Evolutionary conservation across 2,329 filamentous ascomycete species (phyloP).

Genomic region (Bipolaris bicolor): DNA sequence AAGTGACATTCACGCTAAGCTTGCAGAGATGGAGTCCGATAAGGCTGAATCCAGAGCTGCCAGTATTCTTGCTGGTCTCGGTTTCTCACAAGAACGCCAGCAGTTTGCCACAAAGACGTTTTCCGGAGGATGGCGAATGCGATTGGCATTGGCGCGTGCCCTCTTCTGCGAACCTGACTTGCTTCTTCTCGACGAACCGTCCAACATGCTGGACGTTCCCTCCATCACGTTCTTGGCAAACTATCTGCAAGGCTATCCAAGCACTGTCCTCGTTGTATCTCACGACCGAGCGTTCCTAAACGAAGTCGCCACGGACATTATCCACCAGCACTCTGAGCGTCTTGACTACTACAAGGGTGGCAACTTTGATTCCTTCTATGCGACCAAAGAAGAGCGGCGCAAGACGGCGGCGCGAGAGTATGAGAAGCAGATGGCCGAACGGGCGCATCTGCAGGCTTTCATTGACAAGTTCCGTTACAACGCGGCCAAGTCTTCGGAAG

Average conservation of each 20-base stretch:
- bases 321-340: constrained; percentile 95
- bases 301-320: constrained; percentile 98
- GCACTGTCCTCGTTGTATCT: constrained; percentile 93
- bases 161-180: constrained; percentile 98
- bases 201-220: constrained; percentile 99
- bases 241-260: constrained; percentile 92
- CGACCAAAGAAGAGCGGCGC: constrained; percentile 93
- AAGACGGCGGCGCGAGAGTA: constrained; percentile 98
- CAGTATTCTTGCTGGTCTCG: constrained; percentile 94
- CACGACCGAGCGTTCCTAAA: constrained; percentile 99
- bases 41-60: constrained; percentile 95
- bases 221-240: constrained; percentile 97
- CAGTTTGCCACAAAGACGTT: constrained; percentile 95
- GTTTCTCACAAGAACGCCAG: constrained; percentile 92
- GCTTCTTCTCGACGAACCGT: constrained; percentile 95
- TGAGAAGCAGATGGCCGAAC: constrained; percentile 95
- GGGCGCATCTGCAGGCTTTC: constrained; percentile 92
- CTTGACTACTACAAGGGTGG: constrained; percentile 98
- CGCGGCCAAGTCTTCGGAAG: constrained; percentile 96
- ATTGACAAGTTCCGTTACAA: constrained; percentile 99
- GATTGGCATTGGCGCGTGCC: constrained; percentile 89
- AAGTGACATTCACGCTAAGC: constrained; percentile 87
- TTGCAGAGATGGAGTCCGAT: constrained; percentile 98
- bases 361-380: constrained; percentile 81
- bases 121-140: constrained; percentile 99